phyloP scores from a whole-genome alignment of 1,139 yeast species.

The Tardiomyces digboiensis region DNA sequence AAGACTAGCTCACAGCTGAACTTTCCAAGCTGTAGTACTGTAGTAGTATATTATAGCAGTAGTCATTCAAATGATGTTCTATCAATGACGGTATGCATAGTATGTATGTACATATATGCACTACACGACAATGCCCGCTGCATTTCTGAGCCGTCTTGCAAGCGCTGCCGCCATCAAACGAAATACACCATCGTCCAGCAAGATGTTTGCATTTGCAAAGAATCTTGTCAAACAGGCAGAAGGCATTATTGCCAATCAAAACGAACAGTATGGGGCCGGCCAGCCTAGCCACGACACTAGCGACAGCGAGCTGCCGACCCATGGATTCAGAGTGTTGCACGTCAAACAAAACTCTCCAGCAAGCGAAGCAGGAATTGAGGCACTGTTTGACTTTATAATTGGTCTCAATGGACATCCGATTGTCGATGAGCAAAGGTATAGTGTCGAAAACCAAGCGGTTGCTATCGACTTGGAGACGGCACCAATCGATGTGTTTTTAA shows the following conservation, averaged over 20 bases:
- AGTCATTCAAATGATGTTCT: too few species aligned
- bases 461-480: conserved; percentile 10
- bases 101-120: too few species aligned
- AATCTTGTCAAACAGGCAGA: conserved; percentile 74
- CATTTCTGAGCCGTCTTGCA: too few species aligned
- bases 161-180: too few species aligned
- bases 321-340: conserved; percentile 48
- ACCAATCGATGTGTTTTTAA: conserved; percentile 19
- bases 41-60: too few species aligned
- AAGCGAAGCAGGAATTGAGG: conserved; percentile 48
- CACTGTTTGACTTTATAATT: conserved; percentile 81
- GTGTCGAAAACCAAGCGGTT: conserved; percentile 12
- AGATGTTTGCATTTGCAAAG: conserved; percentile 91
- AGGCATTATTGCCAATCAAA: conserved; percentile 23
- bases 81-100: too few species aligned
- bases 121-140: too few species aligned
- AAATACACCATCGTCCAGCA: too few species aligned
- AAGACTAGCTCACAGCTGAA: too few species aligned
- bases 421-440: conserved; percentile 1
- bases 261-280: conserved; percentile 2
- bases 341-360: conserved; percentile 37
- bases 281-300: conserved; percentile 23
- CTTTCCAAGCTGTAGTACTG: too few species aligned
- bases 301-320: conserved; percentile 16
- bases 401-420: conserved; percentile 66